Evolutionary conservation across 306 rosid genomes (phyloP).

Genomic region (Fragaria vesca): DNA sequence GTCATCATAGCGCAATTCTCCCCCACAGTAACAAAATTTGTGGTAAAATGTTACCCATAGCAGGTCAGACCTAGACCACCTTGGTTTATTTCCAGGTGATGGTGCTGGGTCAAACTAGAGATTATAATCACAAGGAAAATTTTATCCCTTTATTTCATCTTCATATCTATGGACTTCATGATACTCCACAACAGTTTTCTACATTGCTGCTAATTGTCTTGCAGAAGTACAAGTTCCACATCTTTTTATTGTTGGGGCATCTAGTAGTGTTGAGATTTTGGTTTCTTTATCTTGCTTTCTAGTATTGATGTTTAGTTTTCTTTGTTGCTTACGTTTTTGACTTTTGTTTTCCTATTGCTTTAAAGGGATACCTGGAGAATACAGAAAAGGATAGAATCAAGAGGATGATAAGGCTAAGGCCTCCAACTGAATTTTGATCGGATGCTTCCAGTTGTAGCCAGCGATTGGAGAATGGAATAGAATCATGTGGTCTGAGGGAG

Average conservation of each 20-base stretch:
- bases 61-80: constrained; percentile 12
- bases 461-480: background rate
- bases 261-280: background rate
- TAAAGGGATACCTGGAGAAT: constrained; percentile 86
- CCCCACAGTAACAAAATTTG: constrained; percentile 8
- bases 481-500: background rate
- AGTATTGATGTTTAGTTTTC: background rate
- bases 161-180: background rate
- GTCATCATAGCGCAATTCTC: constrained; percentile 9
- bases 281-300: background rate
- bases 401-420: constrained; percentile 80
- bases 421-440: constrained; percentile 71
- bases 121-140: no score
- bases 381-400: constrained; percentile 88
- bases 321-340: constrained; percentile 9
- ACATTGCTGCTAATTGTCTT: background rate
- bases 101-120: background rate
- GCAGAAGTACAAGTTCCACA: background rate
- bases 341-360: constrained; percentile 24
- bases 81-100: background rate
- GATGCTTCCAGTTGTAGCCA: background rate
- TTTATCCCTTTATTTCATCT: background rate
- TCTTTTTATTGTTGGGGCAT: background rate
- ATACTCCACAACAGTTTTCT: background rate
- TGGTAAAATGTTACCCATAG: constrained; percentile 5